Base-by-base conservation (phyloP, 345 rosid genomes). In the Dipteronia dyeriana region DNA sequence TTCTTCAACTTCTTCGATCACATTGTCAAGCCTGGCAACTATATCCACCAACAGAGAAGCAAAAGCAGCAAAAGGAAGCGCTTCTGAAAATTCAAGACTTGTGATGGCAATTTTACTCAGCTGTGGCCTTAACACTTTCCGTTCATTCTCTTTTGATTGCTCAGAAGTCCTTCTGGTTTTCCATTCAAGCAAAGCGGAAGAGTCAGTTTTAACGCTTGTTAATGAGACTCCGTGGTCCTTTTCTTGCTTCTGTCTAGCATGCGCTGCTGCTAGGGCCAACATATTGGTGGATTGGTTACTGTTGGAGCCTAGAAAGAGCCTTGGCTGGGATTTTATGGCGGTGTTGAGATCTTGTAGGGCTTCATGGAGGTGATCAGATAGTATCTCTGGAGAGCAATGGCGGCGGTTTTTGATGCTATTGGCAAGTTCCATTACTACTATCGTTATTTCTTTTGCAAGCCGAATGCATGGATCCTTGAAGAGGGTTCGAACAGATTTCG, bases 1-100 rank as follows among this genome's bases (percentile, higher is more conserved):
- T 65, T 94, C 96, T 68, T 92, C 89, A 3, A 88, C 94, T 78
- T 92, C 92, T 75, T 82, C 91, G 7, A 90, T 90, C 49, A 91
- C 89, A 41, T 60, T 89, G 66, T 92, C 97, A 5, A 94, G 92
- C 87, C 90, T 87, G 4, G 94, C 95, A 43, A 92, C 91, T 39
- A 88, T 83, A 72, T 94, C 95, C 80, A 89, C 89, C 3, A 94
- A 85, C 84, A 90, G 75, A 25, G 95, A 90, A 9, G 94, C 97
- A 74, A 94, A 94, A 38, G 95, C 95, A 9, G 97, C 92, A 11
- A 94, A 91, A 0, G 98, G 98, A 59, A 94, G 90, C n/a, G 97
- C 97, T 71, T 92, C 94, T 1, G 92, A 89, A 83, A 94, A 94
- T 68, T 92, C 96, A 0, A 92, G 84, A 26, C 90, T 86, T 1